Conservation (phyloP, 2,329 filamentous ascomycete genomes). For the Akanthomyces lecanii region DNA sequence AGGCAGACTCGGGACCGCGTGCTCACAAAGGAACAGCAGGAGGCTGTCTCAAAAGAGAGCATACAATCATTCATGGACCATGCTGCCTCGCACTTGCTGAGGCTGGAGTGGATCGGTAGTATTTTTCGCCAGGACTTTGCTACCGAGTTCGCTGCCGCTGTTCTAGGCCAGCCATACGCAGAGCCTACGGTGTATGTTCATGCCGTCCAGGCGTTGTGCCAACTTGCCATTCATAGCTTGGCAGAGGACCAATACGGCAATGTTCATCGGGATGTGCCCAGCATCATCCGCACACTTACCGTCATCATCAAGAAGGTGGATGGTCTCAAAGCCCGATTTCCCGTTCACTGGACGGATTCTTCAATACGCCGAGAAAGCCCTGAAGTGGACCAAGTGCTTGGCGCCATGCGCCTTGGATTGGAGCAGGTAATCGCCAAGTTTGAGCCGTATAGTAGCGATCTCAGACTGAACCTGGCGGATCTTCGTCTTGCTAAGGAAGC, state of each 20-base stretch:
- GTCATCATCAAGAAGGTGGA: conserved; percentile 65
- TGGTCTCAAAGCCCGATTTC: conserved; percentile 54
- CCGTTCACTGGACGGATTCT: conserved; percentile 76
- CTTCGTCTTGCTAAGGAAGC: conserved; percentile 70
- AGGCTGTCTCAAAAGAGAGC: conserved; percentile 47
- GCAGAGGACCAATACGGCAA: conserved; percentile 79
- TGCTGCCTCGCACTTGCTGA: conserved; percentile 42
- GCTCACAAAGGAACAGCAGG: conserved; percentile 50
- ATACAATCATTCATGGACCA: conserved; percentile 45
- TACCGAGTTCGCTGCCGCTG: conserved; percentile 59
- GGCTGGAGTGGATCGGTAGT: conserved; percentile 53
- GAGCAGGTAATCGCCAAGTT: conserved; percentile 65
- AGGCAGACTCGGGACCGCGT: conserved; percentile 45
- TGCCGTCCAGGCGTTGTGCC: conserved; percentile 64
- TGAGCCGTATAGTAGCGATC: conserved; percentile 65
- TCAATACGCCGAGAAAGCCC: conserved; percentile 49
- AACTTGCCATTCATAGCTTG: conserved; percentile 68
- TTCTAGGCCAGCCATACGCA: conserved; percentile 71
- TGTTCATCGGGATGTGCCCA: conserved; percentile 76
- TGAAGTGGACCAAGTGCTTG: conserved; percentile 68
- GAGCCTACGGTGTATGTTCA: conserved; percentile 65
- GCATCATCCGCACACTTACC: conserved; percentile 70
- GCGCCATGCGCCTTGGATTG: conserved; percentile 61
- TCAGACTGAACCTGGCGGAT: conserved; percentile 67
- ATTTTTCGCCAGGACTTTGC: conserved; percentile 68